These are phyloP conservation scores for Lactifluus subvellereus DNA, from an alignment of 768 basidiomycete species.

Conservation along the genomic window DNA sequence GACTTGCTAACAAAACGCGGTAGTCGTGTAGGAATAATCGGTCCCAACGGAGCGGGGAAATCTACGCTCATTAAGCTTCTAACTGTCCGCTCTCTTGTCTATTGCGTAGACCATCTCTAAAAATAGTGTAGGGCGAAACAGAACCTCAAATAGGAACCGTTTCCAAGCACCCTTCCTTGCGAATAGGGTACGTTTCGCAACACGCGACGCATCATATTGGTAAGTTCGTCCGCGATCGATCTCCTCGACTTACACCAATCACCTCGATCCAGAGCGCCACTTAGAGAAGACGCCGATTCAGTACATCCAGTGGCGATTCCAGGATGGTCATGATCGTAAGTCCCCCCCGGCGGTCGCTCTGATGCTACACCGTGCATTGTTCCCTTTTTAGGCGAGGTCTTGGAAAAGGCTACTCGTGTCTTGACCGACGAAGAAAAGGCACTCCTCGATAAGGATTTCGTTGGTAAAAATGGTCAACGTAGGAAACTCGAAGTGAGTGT, in stretches of 20 bases:
- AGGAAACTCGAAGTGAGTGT: constrained; percentile 78
- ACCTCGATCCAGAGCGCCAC: constrained; percentile 61
- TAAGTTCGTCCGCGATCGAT: constrained; percentile 29
- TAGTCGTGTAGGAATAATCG: constrained; percentile 87
- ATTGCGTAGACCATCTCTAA: constrained; percentile 6
- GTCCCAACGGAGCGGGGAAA: constrained; percentile 95
- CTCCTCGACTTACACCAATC: constrained; percentile 7
- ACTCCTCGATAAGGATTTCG: constrained; percentile 77
- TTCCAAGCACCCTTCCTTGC: constrained; percentile 89
- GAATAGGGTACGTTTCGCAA: constrained; percentile 95
- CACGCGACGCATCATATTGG: constrained; percentile 97
- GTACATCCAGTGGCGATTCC: constrained; percentile 99
- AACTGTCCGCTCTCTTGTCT: constrained; percentile 48
- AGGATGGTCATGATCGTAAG: constrained; percentile 94
- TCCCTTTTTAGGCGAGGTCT: constrained; percentile 58
- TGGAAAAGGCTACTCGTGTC: constrained; percentile 89
- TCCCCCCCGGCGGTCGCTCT: constrained; percentile 23
- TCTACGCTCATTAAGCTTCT: constrained; percentile 93
- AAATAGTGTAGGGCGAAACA: constrained; percentile 66
- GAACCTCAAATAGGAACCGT: constrained; percentile 86
- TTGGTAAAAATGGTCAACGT: constrained; percentile 85
- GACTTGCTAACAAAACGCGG: constrained; percentile 23
- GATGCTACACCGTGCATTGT: constrained; percentile 13
- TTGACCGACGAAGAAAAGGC: constrained; percentile 82
- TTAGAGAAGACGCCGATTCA: constrained; percentile 94